phyloP scores from a whole-genome alignment of 2,329 filamentous ascomycete genomes.

The Nothophaeocryptopus gaeumannii region DNA sequence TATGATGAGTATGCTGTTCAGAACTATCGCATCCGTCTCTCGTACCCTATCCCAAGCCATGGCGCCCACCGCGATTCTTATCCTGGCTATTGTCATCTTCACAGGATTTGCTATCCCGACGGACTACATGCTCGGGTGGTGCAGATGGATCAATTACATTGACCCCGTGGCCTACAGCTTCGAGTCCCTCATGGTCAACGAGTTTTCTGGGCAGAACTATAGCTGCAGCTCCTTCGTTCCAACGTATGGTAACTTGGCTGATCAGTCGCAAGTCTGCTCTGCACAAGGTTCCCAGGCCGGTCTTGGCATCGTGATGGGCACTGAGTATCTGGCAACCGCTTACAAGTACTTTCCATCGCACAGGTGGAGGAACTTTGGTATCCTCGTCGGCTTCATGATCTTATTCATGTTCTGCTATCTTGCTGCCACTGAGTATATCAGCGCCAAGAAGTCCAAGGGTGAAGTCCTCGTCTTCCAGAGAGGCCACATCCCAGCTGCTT shows the following conservation, averaged over 20 bases:
- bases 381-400: conserved; percentile 46
- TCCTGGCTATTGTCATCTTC: conserved; percentile 63
- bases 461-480: conserved; percentile 51
- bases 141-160: conserved; percentile 78
- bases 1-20: conserved; percentile 83
- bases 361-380: conserved; percentile 50
- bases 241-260: conserved; percentile 42
- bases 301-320: conserved; percentile 39
- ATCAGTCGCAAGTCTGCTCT: conserved; percentile 39
- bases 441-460: conserved; percentile 51
- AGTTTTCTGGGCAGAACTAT: conserved; percentile 68
- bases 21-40: conserved; percentile 73
- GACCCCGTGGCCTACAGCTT: conserved; percentile 79
- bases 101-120: conserved; percentile 63
- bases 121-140: conserved; percentile 72
- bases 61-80: conserved; percentile 56
- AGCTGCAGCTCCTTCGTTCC: conserved; percentile 42
- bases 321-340: conserved; percentile 33
- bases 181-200: conserved; percentile 68
- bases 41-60: conserved; percentile 61
- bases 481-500: conserved; percentile 48
- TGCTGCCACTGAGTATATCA: conserved; percentile 46
- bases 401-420: conserved; percentile 44
- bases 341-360: conserved; percentile 37
- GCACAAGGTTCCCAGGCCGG: conserved; percentile 44